Base-by-base conservation (phyloP, 2,329 filamentous ascomycete genomes). In the Whalleya microplaca region DNA sequence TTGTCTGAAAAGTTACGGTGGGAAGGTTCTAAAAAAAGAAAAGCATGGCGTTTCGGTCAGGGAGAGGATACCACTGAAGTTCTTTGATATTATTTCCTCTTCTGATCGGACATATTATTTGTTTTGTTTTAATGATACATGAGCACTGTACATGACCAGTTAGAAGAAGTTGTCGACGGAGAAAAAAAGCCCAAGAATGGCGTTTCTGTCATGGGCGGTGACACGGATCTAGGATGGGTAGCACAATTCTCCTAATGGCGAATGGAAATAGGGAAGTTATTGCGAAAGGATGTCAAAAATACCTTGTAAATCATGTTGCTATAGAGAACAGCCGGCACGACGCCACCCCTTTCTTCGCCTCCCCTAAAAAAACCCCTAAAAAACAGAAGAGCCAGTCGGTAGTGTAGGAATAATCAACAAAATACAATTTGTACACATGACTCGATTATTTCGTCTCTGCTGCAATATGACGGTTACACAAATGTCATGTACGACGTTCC, bases 1-100 rank as follows among this genome's bases (percentile, higher is more conserved):
- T 55, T 63, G 55, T 56, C 64, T 59, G 55, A 54, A 56, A 43
- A 37, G 40, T 58, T 55, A 58, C 42, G 54, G 59, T 56, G 63
- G 54, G 56, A 57, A 56, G 56, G 59, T 49, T 61, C 58, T 49
- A 45, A 14, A 73, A 73, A 59, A 56, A 69, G 52, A 45, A 59
- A 59, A 51, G 59, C 59, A 66, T 54, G 68, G 66, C 72, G 71
- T 74, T 66, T 69, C 64, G 66, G 67, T 60, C 59, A 62, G 61
- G 68, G 67, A 68, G 66, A 68, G 66, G 66, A 75, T 75, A 76
- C 74, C 73, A 75, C 67, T 73, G 72, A 72, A 73, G 68, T 72
- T 73, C 42, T 57, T 56, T 58, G 61, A 46, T 60, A 62, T 64
- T 64, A 43, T 40, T 55, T 53, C 32, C n/a, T 44, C 29, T 23